Percentiles rank a stretch among this genome's conserved stretches.
Evolutionary conservation across 2,329 filamentous ascomycete genomes (phyloP).

Genomic region (Fusarium concolor): DNA sequence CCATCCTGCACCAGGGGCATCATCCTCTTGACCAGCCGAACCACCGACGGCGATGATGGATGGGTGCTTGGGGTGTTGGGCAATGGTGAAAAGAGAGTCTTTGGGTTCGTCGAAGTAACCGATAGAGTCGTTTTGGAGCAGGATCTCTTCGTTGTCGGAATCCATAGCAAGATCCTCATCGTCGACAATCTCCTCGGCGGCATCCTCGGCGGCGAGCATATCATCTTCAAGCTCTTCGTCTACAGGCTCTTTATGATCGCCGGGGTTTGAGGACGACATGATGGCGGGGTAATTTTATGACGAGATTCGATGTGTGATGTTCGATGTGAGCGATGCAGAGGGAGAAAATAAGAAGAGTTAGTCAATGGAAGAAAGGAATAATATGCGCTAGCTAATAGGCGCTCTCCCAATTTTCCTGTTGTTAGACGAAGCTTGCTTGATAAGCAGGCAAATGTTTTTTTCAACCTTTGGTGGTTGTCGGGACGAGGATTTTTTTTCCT

Average conservation of each 20-base stretch:
- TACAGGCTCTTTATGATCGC: conserved; percentile 39
- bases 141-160: conserved; percentile 79
- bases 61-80: conserved; percentile 85
- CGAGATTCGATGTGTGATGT: background rate
- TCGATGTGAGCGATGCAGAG: background rate
- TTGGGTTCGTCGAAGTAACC: conserved; percentile 92
- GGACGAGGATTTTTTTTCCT: conserved; percentile 44
- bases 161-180: conserved; percentile 86
- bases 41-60: conserved; percentile 89
- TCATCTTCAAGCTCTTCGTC: conserved; percentile 53
- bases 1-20: conserved; percentile 81
- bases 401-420: conserved; percentile 12
- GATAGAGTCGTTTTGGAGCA: conserved; percentile 89
- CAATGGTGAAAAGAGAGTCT: conserved; percentile 94
- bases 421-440: conserved; percentile 45
- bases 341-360: background rate
- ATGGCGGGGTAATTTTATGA: conserved; percentile 43
- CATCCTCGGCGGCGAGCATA: conserved; percentile 67
- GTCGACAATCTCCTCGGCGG: conserved; percentile 78
- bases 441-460: conserved; percentile 45
- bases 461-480: conserved; percentile 29
- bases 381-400: background rate
- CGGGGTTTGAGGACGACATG: conserved; percentile 50
- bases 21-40: conserved; percentile 68
- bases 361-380: background rate